Base-by-base conservation (phyloP, 2,329 filamentous ascomycete genomes). In the Aspergillus ochraceoroseus region DNA sequence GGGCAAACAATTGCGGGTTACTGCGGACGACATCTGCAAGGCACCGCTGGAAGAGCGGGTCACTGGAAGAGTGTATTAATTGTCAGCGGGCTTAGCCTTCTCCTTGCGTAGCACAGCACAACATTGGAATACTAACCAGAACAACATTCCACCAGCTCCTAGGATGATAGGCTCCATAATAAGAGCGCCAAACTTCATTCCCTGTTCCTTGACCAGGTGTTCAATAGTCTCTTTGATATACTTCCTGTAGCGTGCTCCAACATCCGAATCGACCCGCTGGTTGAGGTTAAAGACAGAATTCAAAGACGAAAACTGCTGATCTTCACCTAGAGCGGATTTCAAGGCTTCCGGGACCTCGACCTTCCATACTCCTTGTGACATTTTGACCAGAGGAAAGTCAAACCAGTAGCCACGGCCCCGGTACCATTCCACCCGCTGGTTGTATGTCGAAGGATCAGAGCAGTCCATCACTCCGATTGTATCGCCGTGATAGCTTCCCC, bases 381-480 rank as follows among this genome's bases (percentile, higher is more conserved):
- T 81, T 53, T 80, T 76, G 3, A 92, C 76, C 1, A 74, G 76
- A 0, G 87, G 87, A 43, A 83, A 87, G 46, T 88, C 83, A 38
- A 92, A 82, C 87, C 87, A 94, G 55, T 80, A 75, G 0, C 87
- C 87, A 32, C 80, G 79, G 0, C 85, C 85, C 44, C 78, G 70
- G 57, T 94, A 94, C 87, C 87, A 94, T 56, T 92, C 86, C 0
- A 89, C 83, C 58, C 87, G 87, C 53, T 87, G 77, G 54, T 94
- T 94, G 61, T 75, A 94, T 0, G 77, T 76, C 22, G 77, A 82
- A 0, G 87, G 86, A 56, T 92, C 85, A 0, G 84, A 80, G 38
- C 80, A 85, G 59, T 92, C 86, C 87, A 94, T 92, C 0, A 85
- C 85, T 0, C 87, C 87, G 32, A 94, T 88, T 0, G 87, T 94